Conservation (phyloP, 2,329 filamentous ascomycete genomes). For the Sclerotiophoma versabilis region DNA sequence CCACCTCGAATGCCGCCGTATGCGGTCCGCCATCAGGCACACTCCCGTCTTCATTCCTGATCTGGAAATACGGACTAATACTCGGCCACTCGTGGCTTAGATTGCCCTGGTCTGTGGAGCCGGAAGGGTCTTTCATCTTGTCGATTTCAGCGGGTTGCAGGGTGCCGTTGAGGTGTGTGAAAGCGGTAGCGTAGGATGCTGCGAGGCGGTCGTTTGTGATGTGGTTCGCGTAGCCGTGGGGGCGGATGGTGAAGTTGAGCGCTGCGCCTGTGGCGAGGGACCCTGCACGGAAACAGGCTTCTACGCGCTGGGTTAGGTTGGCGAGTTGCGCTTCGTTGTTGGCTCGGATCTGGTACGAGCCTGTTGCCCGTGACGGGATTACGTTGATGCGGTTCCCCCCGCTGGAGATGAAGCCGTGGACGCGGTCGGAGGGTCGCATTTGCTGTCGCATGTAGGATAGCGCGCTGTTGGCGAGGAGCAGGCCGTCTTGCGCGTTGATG, state of each 20-base stretch:
- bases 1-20: constrained; percentile 21
- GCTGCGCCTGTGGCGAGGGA: constrained; percentile 17
- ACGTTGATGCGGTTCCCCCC: constrained; percentile 21
- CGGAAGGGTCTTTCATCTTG: constrained; percentile 11
- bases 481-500: constrained; percentile 30
- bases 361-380: constrained; percentile 11
- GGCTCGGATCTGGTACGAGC: constrained; percentile 20
- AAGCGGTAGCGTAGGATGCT: constrained; percentile 9
- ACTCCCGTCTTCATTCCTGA: constrained; percentile 21
- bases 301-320: constrained; percentile 13
- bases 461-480: constrained; percentile 25
- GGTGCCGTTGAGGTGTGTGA: constrained; percentile 2
- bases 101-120: constrained; percentile 26
- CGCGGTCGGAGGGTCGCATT: constrained; percentile 20
- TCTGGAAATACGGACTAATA: constrained; percentile 27
- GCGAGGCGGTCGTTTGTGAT: constrained; percentile 21
- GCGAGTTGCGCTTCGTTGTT: constrained; percentile 16
- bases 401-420: constrained; percentile 25
- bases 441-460: constrained; percentile 24
- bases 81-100: constrained; percentile 24
- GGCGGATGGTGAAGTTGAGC: constrained; percentile 21
- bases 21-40: constrained; percentile 21
- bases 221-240: constrained; percentile 22
- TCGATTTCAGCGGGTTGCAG: constrained; percentile 3
- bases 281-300: constrained; percentile 23